Evolutionary conservation across 2,329 filamentous ascomycete genomes (phyloP).

Genomic region (Scolecobasidium constrictum): DNA sequence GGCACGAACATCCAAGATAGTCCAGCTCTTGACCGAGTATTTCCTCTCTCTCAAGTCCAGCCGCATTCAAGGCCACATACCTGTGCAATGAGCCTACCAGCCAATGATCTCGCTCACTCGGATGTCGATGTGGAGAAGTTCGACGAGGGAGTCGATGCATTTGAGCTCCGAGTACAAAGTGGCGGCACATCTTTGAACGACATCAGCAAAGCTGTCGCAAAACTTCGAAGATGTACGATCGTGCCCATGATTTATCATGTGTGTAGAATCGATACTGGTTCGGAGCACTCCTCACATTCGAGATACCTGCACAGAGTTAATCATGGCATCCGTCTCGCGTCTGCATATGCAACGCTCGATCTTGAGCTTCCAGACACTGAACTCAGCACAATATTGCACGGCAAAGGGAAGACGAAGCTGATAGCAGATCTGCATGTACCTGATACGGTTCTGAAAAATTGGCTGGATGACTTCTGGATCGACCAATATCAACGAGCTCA

Average conservation of each 20-base stretch:
- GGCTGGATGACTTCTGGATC: conserved; percentile 46
- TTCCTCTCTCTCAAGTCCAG: conserved; percentile 51
- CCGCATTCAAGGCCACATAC: conserved; percentile 53
- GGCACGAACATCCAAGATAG: conserved; percentile 44
- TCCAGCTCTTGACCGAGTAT: conserved; percentile 52
- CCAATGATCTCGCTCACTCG: conserved; percentile 44
- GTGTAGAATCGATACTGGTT: conserved; percentile 17
- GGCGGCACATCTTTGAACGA: conserved; percentile 17
- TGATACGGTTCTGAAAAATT: conserved; percentile 34
- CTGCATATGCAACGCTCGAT: conserved; percentile 51
- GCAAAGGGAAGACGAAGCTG: conserved; percentile 47
- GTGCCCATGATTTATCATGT: conserved; percentile 48
- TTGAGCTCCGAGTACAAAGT: conserved; percentile 42
- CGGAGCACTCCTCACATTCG: conserved; percentile 8
- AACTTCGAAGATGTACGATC: conserved; percentile 52
- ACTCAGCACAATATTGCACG: conserved; percentile 39
- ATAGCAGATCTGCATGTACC: conserved; percentile 45
- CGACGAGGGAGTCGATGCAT: conserved; percentile 56
- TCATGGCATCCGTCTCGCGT: conserved; percentile 50
- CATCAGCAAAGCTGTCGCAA: conserved; percentile 48
- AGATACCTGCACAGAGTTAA: conserved; percentile 46
- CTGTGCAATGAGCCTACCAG: conserved; percentile 52
- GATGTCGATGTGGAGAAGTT: conserved; percentile 52
- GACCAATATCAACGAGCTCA: conserved; percentile 48
- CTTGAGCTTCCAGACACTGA: conserved; percentile 43